phyloP scores from a whole-genome alignment of 345 rosid species.

The Cardiospermum halicacabum region DNA sequence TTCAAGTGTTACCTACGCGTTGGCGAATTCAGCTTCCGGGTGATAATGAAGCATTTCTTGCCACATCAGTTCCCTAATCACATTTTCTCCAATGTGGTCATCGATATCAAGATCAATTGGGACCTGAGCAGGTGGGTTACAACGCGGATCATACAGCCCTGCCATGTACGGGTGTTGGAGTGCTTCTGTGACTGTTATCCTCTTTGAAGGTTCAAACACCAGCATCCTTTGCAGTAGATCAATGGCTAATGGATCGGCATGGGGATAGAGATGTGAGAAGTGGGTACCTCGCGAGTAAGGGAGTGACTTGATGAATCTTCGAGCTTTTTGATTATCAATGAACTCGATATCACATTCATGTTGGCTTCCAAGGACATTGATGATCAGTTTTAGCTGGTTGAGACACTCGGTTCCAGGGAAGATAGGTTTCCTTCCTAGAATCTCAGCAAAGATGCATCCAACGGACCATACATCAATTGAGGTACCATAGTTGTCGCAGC shows the following conservation, averaged over 20 bases:
- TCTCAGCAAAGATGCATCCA: conserved; percentile 88
- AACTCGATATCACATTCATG: conserved; percentile 60
- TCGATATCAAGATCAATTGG: conserved; percentile 62
- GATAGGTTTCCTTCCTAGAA: conserved; percentile 77
- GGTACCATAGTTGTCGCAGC: conserved; percentile 78
- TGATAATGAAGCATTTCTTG: conserved; percentile 70
- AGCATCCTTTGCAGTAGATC: conserved; percentile 78
- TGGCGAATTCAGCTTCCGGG: conserved; percentile 44
- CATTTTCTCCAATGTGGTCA: conserved; percentile 45
- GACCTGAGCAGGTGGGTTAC: conserved; percentile 64
- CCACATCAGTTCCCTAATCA: conserved; percentile 85
- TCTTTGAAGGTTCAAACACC: conserved; percentile 68
- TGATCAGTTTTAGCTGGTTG: conserved; percentile 73
- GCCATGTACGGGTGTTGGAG: conserved; percentile 77
- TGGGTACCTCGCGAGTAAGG: conserved; percentile 54
- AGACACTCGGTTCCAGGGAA: conserved; percentile 84
- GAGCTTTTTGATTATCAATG: conserved; percentile 67
- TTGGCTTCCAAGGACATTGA: conserved; percentile 70
- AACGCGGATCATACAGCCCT: conserved; percentile 50
- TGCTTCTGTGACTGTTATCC: conserved; percentile 71
- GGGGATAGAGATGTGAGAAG: conserved; percentile 52
- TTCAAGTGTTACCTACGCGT: conserved; percentile 14
- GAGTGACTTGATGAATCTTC: conserved; percentile 58
- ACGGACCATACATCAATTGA: conserved; percentile 90
- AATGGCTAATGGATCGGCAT: conserved; percentile 68